phyloP scores from a whole-genome alignment of 2,329 filamentous ascomycete species.

The Monosporascus sp. region DNA sequence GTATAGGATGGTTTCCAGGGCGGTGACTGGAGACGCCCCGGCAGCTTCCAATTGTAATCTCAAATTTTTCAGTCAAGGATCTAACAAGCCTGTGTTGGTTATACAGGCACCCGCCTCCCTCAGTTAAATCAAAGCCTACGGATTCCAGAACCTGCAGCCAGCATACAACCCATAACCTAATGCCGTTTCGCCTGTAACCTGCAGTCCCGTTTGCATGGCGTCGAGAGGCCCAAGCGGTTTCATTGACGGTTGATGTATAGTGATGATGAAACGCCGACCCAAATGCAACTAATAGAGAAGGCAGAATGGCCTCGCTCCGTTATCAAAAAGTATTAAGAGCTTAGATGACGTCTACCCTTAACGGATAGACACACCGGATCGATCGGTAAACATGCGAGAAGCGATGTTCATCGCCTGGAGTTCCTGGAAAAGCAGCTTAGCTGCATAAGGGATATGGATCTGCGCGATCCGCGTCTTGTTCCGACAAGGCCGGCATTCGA shows the following conservation, averaged over 20 bases:
- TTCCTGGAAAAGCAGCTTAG: constrained; percentile 98
- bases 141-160: not conserved
- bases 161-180: not conserved
- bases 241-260: not conserved
- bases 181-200: not conserved
- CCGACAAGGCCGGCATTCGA: constrained; percentile 95
- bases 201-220: not conserved
- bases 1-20: too few species aligned
- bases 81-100: not conserved
- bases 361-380: constrained; percentile 69
- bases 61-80: not conserved
- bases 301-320: not conserved
- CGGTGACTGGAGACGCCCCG: too few species aligned
- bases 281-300: not conserved
- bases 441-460: constrained; percentile 95
- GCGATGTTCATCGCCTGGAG: constrained; percentile 98
- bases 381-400: constrained; percentile 90
- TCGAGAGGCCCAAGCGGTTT: not conserved
- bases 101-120: too few species aligned
- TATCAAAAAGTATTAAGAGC: not conserved
- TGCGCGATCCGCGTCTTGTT: constrained; percentile 99
- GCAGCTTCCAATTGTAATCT: not conserved
- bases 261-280: not conserved
- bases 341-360: constrained; percentile 27
- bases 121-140: not conserved